Base-by-base conservation (phyloP, 768 basidiomycete genomes). In the Rhizopogon salebrosus region DNA sequence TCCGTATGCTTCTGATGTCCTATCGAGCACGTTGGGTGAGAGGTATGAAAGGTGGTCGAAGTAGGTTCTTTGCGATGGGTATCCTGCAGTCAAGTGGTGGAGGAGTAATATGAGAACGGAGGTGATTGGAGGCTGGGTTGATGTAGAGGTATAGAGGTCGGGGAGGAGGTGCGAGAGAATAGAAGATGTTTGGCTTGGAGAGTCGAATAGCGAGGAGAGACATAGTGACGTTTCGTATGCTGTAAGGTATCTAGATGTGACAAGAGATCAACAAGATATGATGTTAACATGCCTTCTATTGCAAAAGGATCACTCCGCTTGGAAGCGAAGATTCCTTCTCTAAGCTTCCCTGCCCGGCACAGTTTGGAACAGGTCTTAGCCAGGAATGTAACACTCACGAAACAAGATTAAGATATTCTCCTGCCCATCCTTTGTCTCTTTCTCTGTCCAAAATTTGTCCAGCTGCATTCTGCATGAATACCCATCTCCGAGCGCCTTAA, bases 171-270 rank as follows among this genome's bases (percentile, higher is more conserved):
- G 78, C 1, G 81, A 76, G 31, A 86, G 72, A 54, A 87, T 77
- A 16, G 85, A 78, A 6, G 77, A 76, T 3, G 81, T 79, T 66
- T 90, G 86, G 36, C 74, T 72, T 0, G 80, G 74, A 1, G 80
- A 79, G 43, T 77, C 72, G 70, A 89, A 90, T 27, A 87, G 57
- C 24, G 80, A 70, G 23, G 86, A 77, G 27, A 89, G 74, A 64
- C 76, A 80, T 20, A 89, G 71, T 0, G 89, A 91, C 4, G 79
- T 86, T 68, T 91, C 85, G 62, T 88, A 89, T 1, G 80, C 89
- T 90, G 60, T 18, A 20, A 49, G 22, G 24, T 45, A 42, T 27
- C 31, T 27, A 48, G 48, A 48, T 41, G n/a, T n/a, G 41, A 42
- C 37, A 7, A 13, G 16, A 29, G 27, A 49, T 36, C 11, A 48